Percentiles rank a stretch among this genome's conserved stretches.
Evolutionary conservation across 2,329 filamentous ascomycete species (phyloP).

Genomic region (Graphilbum fragrans): DNA sequence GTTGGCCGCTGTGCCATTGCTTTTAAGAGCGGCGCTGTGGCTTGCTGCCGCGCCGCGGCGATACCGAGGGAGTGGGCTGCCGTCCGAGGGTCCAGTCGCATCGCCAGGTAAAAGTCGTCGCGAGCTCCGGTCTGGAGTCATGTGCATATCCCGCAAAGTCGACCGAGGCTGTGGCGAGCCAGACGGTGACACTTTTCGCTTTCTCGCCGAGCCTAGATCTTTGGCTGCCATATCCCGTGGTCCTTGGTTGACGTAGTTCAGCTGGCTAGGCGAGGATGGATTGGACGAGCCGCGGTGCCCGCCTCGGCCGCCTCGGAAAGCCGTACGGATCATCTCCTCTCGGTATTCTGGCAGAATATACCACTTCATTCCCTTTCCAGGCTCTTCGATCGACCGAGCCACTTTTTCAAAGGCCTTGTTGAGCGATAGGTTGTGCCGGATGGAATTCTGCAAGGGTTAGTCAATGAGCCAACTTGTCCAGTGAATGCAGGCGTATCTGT

Average conservation of each 20-base stretch:
- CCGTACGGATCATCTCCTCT: conserved; percentile 77
- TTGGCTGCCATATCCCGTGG: conserved; percentile 41
- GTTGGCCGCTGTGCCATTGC: conserved; percentile 2
- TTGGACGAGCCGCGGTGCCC: conserved; percentile 57
- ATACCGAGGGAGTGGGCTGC: conserved; percentile 48
- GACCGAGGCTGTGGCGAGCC: conserved; percentile 43
- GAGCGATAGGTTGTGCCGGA: conserved; percentile 88
- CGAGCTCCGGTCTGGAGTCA: conserved; percentile 43
- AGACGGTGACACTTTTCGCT: conserved; percentile 41
- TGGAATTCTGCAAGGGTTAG: conserved; percentile 53
- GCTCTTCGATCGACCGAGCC: conserved; percentile 82
- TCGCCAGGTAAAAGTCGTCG: conserved; percentile 26
- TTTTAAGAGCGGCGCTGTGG: conserved; percentile 3
- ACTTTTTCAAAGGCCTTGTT: conserved; percentile 95
- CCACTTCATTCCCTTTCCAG: conserved; percentile 99
- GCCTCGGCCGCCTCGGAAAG: conserved; percentile 47
- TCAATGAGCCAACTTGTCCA: background rate
- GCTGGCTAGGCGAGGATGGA: conserved; percentile 53
- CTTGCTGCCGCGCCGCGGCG: conserved; percentile 25
- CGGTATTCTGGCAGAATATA: conserved; percentile 74
- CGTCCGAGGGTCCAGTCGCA: conserved; percentile 29
- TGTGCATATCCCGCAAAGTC: conserved; percentile 36
- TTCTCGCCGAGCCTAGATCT: conserved; percentile 40
- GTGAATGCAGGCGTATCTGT: background rate
- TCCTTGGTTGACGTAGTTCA: conserved; percentile 49